phyloP scores from a whole-genome alignment of 345 rosid species.

The Ceriops decandra region DNA sequence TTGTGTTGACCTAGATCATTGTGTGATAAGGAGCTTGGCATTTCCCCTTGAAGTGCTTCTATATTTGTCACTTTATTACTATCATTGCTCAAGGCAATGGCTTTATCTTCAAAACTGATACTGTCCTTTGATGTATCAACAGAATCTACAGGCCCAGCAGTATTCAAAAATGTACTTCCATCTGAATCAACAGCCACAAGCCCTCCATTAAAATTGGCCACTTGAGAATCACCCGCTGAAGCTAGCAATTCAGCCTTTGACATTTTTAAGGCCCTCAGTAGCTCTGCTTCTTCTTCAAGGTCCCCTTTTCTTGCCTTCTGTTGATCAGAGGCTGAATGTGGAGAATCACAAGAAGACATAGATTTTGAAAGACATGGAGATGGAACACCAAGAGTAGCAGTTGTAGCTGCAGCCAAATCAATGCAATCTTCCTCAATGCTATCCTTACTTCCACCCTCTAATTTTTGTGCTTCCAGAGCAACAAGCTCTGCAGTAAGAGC shows the following conservation, averaged over 20 bases:
- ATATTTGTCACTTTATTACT: conserved; percentile 24
- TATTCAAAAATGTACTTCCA: conserved; percentile 31
- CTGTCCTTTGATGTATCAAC: conserved; percentile 20
- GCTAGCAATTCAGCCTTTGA: conserved; percentile 41
- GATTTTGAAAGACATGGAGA: conserved; percentile 81
- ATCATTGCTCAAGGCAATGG: conserved; percentile 25
- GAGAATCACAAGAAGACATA: conserved; percentile 73
- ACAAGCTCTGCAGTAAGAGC: conserved; percentile 87
- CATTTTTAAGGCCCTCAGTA: conserved; percentile 62
- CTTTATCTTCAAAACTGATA: conserved; percentile 18
- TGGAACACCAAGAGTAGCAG: conserved; percentile 94
- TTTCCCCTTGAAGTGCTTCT: conserved; percentile 30
- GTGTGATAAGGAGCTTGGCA: conserved; percentile 21
- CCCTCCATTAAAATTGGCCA: conserved; percentile 24
- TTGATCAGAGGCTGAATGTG: conserved; percentile 39
- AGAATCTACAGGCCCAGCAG: conserved; percentile 18
- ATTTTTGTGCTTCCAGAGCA: conserved; percentile 60
- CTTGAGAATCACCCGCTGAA: conserved; percentile 22
- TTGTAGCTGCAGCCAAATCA: conserved; percentile 97
- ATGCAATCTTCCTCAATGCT: conserved; percentile 60
- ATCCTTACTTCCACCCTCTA: conserved; percentile 39
- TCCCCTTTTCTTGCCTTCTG: conserved; percentile 61
- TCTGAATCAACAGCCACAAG: conserved; percentile 35
- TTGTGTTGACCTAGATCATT: conserved; percentile 27
- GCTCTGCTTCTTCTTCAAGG: conserved; percentile 73